Percentiles rank a stretch among this genome's conserved stretches.
Evolutionary conservation across 495 filamentous ascomycete species (phyloP).

Genomic region (Penicillium cataractarum): DNA sequence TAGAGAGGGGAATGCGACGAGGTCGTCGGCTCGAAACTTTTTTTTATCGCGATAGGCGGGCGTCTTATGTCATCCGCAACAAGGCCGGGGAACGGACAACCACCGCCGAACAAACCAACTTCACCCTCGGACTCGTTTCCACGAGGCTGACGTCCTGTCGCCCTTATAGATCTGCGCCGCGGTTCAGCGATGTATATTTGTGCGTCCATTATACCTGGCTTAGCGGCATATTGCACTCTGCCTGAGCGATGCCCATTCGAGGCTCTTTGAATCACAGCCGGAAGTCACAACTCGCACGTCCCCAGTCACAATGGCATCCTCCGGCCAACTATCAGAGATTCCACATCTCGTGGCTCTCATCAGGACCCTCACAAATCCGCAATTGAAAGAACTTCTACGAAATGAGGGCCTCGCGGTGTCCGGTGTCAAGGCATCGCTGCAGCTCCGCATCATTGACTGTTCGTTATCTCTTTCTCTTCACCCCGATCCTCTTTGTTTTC

Average conservation of each 20-base stretch:
- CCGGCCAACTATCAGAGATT: conserved; percentile 42
- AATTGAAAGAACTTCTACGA: conserved; percentile 74
- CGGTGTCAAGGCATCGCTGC: conserved; percentile 80
- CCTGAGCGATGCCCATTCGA: conserved; percentile 12
- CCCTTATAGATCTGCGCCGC: not conserved
- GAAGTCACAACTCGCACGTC: not conserved
- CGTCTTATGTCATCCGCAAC: conserved; percentile 47
- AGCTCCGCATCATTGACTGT: conserved; percentile 76
- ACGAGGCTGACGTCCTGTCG: not conserved
- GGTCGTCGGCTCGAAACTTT: conserved; percentile 12
- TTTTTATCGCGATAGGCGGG: conserved; percentile 32
- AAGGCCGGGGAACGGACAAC: conserved; percentile 25
- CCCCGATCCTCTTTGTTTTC: not conserved
- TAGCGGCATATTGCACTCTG: conserved; percentile 26
- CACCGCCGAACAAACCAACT: conserved; percentile 19
- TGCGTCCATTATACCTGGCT: conserved; percentile 15
- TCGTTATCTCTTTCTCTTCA: conserved; percentile 40
- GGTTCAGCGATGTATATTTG: conserved; percentile 30
- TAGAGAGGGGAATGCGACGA: conserved; percentile 2
- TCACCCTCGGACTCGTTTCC: not conserved
- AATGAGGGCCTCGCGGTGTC: conserved; percentile 69
- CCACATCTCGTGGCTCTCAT: conserved; percentile 48
- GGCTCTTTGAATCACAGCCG: not conserved
- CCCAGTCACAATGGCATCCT: conserved; percentile 48
- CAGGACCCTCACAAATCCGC: conserved; percentile 67